phyloP scores from a whole-genome alignment of 1,284 basidiomycete species.

The Kalmanozyma brasiliensis region DNA sequence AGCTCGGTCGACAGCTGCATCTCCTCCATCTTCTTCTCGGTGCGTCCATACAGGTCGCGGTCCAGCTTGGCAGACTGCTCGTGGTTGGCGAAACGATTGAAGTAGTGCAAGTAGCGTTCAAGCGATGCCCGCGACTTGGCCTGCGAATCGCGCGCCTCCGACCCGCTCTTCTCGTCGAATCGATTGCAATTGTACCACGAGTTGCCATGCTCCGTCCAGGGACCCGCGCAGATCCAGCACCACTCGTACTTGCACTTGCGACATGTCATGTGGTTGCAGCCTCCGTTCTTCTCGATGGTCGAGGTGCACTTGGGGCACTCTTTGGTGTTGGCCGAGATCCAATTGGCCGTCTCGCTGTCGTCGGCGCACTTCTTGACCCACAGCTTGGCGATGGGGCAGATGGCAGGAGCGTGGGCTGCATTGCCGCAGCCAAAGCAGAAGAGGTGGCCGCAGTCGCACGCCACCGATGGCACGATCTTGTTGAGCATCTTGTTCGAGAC shows the following conservation, averaged over 20 bases:
- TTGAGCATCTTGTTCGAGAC: constrained; percentile 73
- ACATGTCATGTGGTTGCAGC: constrained; percentile 74
- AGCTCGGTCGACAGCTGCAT: constrained; percentile 91
- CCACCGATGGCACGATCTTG: constrained; percentile 86
- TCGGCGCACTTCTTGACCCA: constrained; percentile 98
- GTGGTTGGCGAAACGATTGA: constrained; percentile 85
- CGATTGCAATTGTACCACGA: constrained; percentile 98
- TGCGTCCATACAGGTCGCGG: constrained; percentile 87
- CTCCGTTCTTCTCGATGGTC: constrained; percentile 99
- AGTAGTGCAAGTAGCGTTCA: constrained; percentile 83
- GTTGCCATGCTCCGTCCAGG: constrained; percentile 97
- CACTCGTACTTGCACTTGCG: constrained; percentile 71
- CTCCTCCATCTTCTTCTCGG: constrained; percentile 99
- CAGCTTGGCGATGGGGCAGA: constrained; percentile 87
- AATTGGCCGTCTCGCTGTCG: constrained; percentile 97
- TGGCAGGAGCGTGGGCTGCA: constrained; percentile 85
- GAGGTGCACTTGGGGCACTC: constrained; percentile 90
- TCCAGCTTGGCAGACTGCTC: constrained; percentile 97
- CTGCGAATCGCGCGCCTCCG: constrained; percentile 80
- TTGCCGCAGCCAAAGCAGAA: constrained; percentile 72
- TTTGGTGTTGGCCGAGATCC: constrained; percentile 99
- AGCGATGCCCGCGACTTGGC: constrained; percentile 80
- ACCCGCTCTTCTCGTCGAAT: constrained; percentile 90
- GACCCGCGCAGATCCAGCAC: constrained; percentile 78
- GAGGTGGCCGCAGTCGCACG: constrained; percentile 77